A percentile compares a stretch with the other conserved stretches of the same genome.
Conservation (phyloP, 371 early-diverging fungal species). For the Haplosporangium sp. region DNA sequence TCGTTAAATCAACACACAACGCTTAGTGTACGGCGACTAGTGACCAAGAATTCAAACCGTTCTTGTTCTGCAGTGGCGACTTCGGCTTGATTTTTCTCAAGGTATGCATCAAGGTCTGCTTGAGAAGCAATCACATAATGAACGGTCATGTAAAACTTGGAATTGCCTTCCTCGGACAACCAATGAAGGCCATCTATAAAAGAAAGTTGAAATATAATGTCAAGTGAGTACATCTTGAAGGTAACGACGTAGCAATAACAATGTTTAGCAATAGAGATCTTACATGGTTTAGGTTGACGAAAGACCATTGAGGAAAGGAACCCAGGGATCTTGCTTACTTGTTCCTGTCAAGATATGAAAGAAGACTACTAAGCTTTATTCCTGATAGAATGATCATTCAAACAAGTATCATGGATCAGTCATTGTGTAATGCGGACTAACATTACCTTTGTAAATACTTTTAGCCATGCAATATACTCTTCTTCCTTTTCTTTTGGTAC, state of each 20-base stretch:
- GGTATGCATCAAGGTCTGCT: slow-evolving; percentile 57
- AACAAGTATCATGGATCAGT: no score
- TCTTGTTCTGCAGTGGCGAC: slow-evolving; percentile 44
- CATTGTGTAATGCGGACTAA: no score
- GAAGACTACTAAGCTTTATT: no score
- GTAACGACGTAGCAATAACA: not conserved
- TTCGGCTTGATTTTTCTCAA: slow-evolving; percentile 48
- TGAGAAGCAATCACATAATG: slow-evolving; percentile 63
- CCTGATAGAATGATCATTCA: no score
- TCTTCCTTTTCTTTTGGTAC: slow-evolving; percentile 56
- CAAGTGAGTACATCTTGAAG: not conserved
- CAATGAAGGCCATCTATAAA: slow-evolving; percentile 59
- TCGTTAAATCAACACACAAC: slow-evolving; percentile 12
- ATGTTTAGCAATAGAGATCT: not conserved
- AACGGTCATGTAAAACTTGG: slow-evolving; percentile 60
- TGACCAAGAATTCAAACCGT: slow-evolving; percentile 45
- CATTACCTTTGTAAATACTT: slow-evolving; percentile 41
- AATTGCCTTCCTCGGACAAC: slow-evolving; percentile 62
- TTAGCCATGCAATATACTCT: slow-evolving; percentile 57
- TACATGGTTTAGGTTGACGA: slow-evolving; percentile 61
- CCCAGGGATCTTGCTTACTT: slow-evolving; percentile 47
- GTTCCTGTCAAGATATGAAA: slow-evolving; percentile 7
- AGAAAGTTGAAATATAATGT: no score
- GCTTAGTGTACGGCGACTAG: slow-evolving; percentile 41
- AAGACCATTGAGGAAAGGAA: slow-evolving; percentile 60